These are phyloP conservation scores for Hysterium pulicare DNA, from an alignment of 2,329 filamentous ascomycete genomes.

Conservation along the genomic window DNA sequence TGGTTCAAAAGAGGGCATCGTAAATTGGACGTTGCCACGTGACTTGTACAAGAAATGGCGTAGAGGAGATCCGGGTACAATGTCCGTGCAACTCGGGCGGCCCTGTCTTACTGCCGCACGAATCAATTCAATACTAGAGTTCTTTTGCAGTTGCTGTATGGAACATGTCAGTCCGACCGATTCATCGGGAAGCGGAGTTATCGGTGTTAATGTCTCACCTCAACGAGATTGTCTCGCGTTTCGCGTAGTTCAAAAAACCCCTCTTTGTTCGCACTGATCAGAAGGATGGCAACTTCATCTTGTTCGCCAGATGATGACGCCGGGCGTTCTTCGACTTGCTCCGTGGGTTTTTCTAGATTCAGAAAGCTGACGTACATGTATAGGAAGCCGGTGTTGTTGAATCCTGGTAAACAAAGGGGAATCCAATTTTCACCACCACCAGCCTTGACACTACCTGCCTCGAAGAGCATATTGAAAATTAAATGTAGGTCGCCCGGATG, in stretches of 20 bases:
- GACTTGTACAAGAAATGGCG: constrained; percentile 97
- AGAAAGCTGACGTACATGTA: constrained; percentile 99
- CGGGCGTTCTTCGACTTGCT: constrained; percentile 41
- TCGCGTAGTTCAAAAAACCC: constrained; percentile 85
- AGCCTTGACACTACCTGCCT: constrained; percentile 85
- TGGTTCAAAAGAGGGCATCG: constrained; percentile 77
- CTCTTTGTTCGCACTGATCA: constrained; percentile 91
- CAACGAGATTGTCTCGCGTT: constrained; percentile 60
- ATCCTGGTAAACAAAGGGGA: constrained; percentile 88
- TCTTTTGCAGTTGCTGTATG: constrained; percentile 66
- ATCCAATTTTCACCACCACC: constrained; percentile 98
- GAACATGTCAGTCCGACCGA: constrained; percentile 2
- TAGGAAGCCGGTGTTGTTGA: constrained; percentile 93
- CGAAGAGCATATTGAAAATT: constrained; percentile 99
- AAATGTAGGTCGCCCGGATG: constrained; percentile 94
- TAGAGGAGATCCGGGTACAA: constrained; percentile 75
- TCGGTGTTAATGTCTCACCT: constrained; percentile 39
- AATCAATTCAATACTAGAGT: constrained; percentile 72
- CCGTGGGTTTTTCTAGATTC: constrained; percentile 53
- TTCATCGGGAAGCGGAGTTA: constrained; percentile 4
- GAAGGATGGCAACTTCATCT: constrained; percentile 79
- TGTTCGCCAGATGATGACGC: constrained; percentile 44
- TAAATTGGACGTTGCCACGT: constrained; percentile 89
- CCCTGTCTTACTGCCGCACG: constrained; percentile 66
- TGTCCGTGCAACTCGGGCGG: constrained; percentile 67